Percentiles rank a stretch among this genome's conserved stretches.
These are phyloP conservation scores for Penicillium manginii DNA, from an alignment of 495 filamentous ascomycete genomes.

Conservation along the genomic window DNA sequence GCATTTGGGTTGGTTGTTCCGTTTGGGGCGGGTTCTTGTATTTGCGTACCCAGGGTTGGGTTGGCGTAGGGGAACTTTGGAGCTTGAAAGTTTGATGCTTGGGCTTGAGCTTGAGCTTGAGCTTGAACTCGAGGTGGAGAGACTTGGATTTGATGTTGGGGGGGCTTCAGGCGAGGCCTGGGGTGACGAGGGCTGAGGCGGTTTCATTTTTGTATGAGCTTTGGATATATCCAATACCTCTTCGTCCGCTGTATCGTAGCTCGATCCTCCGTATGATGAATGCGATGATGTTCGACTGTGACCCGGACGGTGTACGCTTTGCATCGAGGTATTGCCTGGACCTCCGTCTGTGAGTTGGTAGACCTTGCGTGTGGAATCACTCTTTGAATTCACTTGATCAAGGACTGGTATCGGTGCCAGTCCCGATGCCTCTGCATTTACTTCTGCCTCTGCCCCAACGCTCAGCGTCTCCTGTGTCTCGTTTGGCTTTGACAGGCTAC, in stretches of 20 bases:
- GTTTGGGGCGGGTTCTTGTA: background rate
- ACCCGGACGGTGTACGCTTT: conserved; percentile 1
- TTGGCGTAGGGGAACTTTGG: background rate
- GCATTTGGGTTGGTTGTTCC: background rate
- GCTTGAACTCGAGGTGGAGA: background rate
- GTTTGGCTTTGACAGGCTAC: background rate
- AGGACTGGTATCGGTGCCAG: background rate
- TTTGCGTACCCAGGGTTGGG: background rate
- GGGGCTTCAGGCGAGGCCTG: background rate
- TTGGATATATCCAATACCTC: conserved; percentile 24
- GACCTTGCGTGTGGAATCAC: background rate
- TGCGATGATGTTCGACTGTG: conserved; percentile 23
- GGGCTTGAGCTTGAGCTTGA: background rate
- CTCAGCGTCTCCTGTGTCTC: background rate
- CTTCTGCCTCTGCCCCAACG: conserved; percentile 5
- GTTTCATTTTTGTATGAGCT: background rate
- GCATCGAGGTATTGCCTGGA: background rate
- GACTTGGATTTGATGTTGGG: too few species aligned
- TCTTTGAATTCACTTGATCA: background rate
- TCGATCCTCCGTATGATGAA: conserved; percentile 26
- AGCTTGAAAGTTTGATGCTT: background rate
- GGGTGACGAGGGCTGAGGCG: background rate
- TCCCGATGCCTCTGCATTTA: background rate
- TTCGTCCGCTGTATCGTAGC: conserved; percentile 47
- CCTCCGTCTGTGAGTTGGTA: conserved; percentile 3